phyloP scores from a whole-genome alignment of 176 grass and related monocot species.

The sorghum (Sorghum bicolor) region Sorghum_bicolor_NCBIv3 NC_012879.2:6228001-6228500 shows the following conservation, averaged over 20 bases:
- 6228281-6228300: background rate
- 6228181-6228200: too few relatives aligned
- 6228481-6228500: background rate
- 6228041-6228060: too few relatives aligned
- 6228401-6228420: background rate
- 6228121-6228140: too few relatives aligned
- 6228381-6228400: background rate
- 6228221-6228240: background rate
- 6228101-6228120: too few relatives aligned
- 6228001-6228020: too few relatives aligned
- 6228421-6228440: background rate
- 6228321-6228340: background rate
- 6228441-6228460: background rate
- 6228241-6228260: background rate
- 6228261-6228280: background rate
- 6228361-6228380: background rate
- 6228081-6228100: too few relatives aligned
- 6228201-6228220: too few relatives aligned
- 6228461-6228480: background rate
- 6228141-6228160: too few relatives aligned
- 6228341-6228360: background rate
- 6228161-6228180: too few relatives aligned
- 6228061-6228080: too few relatives aligned
- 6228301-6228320: background rate
- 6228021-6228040: too few relatives aligned